phyloP scores from a whole-genome alignment of 108 stramenopile genomes.

The Pseudonitzschia pungens region DNA sequence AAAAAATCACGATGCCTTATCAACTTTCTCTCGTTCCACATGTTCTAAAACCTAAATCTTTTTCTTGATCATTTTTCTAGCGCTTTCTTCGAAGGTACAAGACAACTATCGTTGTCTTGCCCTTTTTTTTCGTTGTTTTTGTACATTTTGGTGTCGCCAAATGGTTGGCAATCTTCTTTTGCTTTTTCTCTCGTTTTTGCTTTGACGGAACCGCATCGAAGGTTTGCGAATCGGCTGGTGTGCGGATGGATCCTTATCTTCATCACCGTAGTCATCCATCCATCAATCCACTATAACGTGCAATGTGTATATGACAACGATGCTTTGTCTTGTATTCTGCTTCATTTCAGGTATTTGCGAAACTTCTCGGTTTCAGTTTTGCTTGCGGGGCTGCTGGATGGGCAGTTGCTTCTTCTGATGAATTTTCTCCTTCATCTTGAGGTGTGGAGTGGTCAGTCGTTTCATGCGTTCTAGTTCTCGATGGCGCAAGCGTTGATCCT shows the following conservation, averaged over 20 bases:
- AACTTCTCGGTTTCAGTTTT: conserved; percentile 14
- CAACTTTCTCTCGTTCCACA: neutral
- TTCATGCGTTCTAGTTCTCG: conserved; percentile 15
- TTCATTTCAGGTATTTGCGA: neutral
- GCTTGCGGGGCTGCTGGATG: conserved; percentile 46
- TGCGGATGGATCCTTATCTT: neutral
- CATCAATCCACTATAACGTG: neutral
- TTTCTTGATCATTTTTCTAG: neutral
- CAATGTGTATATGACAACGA: neutral
- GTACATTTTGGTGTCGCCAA: conserved; percentile 1
- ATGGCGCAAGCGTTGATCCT: conserved; percentile 20
- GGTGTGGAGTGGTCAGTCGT: conserved; percentile 7
- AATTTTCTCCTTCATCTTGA: conserved; percentile 22
- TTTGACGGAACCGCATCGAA: neutral
- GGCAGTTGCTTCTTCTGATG: conserved; percentile 21
- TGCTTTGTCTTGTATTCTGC: neutral
- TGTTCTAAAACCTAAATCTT: neutral
- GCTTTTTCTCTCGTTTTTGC: conserved; percentile 11
- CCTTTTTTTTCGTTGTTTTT: conserved; percentile 16
- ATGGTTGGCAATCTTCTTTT: conserved; percentile 14
- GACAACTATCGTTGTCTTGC: neutral
- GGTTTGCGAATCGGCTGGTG: neutral
- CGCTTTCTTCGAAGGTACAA: neutral
- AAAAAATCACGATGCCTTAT: neutral
- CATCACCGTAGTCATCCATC: neutral